Conservation (phyloP, 176 grass and related monocot species). For the Saccharum spontaneum region DNA sequence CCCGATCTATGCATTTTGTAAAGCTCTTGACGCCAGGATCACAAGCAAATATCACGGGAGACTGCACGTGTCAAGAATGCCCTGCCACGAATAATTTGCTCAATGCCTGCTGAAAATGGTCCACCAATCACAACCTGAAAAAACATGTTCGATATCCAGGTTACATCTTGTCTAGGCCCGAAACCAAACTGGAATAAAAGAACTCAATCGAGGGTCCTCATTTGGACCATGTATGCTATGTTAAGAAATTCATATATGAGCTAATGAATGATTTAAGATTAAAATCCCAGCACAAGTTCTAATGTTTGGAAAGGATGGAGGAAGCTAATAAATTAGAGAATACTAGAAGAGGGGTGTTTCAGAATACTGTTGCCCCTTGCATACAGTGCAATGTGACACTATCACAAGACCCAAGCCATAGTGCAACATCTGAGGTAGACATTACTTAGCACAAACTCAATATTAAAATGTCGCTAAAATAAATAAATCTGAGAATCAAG, state of each 20-base stretch:
- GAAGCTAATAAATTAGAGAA: background rate
- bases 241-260: no score
- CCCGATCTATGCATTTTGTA: conserved; percentile 49
- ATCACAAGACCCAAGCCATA: no score
- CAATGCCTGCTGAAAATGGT: conserved; percentile 55
- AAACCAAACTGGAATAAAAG: no score
- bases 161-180: background rate
- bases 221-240: no score
- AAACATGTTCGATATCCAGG: conserved; percentile 36
- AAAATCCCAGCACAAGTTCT: no score
- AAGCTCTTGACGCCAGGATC: conserved; percentile 41
- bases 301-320: background rate
- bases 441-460: no score
- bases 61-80: conserved; percentile 47
- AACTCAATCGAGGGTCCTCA: no score
- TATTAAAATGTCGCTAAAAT: no score
- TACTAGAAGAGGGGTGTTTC: background rate
- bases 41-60: conserved; percentile 57
- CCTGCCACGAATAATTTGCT: conserved; percentile 60
- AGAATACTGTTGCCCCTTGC: background rate
- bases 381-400: background rate
- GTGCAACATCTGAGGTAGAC: no score
- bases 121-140: background rate
- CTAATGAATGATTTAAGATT: no score
- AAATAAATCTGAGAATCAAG: no score